Conservation (phyloP, 2,329 filamentous ascomycete genomes). For the Aspergillus ruber region DNA sequence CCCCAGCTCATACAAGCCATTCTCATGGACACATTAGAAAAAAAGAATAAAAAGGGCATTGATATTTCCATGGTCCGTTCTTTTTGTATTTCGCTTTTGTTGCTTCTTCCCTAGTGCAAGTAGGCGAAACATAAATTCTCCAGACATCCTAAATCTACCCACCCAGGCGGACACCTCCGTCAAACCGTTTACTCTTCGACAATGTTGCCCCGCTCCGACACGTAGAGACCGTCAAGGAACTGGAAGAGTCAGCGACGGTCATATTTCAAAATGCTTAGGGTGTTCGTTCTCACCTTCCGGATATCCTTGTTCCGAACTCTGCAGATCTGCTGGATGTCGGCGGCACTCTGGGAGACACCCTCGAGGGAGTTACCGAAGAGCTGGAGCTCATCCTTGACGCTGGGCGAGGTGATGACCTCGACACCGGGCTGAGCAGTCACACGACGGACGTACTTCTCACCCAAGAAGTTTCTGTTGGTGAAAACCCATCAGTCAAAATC, state of each 20-base stretch:
- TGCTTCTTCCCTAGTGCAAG: slow-evolving; percentile 29
- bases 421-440: slow-evolving; percentile 87
- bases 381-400: slow-evolving; percentile 96
- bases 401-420: slow-evolving; percentile 80
- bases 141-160: slow-evolving; percentile 29
- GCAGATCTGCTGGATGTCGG: slow-evolving; percentile 99
- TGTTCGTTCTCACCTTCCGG: slow-evolving; percentile 66
- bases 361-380: slow-evolving; percentile 92
- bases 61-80: slow-evolving; percentile 25
- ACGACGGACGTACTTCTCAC: slow-evolving; percentile 97
- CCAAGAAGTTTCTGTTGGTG: slow-evolving; percentile 76
- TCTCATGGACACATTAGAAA: slow-evolving; percentile 15
- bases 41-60: slow-evolving; percentile 9
- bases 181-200: slow-evolving; percentile 49
- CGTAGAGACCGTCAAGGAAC: slow-evolving; percentile 99
- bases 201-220: slow-evolving; percentile 97
- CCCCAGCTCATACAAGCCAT: slow-evolving; percentile 20
- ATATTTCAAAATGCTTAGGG: neutral
- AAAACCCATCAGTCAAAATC: slow-evolving; percentile 23
- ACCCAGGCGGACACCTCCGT: slow-evolving; percentile 22
- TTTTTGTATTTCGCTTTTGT: slow-evolving; percentile 31
- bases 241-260: slow-evolving; percentile 29
- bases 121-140: slow-evolving; percentile 34
- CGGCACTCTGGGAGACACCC: slow-evolving; percentile 93
- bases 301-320: slow-evolving; percentile 99